Conservation (phyloP, 106 monocot species). For the Xerophyta viscosa region DNA sequence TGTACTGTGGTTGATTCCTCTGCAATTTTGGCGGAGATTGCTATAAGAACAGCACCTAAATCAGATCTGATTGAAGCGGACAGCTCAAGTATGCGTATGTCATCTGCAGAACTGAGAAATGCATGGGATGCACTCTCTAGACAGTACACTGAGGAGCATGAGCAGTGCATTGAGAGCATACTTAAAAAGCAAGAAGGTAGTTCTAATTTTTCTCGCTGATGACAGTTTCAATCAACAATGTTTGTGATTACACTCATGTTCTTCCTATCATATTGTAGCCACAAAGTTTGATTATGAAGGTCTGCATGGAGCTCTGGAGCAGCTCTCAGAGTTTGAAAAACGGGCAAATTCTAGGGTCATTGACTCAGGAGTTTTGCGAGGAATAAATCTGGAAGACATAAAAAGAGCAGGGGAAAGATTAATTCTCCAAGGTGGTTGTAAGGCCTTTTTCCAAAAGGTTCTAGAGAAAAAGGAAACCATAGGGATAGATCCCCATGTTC, state of each 20-base stretch:
- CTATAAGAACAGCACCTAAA: constrained; percentile 57
- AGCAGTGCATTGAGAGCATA: constrained; percentile 67
- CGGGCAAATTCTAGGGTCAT: constrained; percentile 67
- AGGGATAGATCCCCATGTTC: constrained; percentile 51
- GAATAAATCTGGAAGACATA: constrained; percentile 72
- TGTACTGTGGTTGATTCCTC: constrained; percentile 85
- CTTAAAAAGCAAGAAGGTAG: constrained; percentile 51
- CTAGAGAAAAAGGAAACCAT: constrained; percentile 36
- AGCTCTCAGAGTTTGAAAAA: constrained; percentile 81
- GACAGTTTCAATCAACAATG: too few relatives aligned
- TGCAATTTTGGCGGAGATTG: constrained; percentile 88
- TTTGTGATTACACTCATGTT: too few relatives aligned
- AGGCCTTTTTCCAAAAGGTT: constrained; percentile 60
- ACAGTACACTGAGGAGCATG: constrained; percentile 71
- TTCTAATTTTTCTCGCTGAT: too few relatives aligned
- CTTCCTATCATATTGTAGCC: constrained; percentile 33
- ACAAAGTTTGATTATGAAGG: constrained; percentile 47
- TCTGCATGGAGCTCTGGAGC: constrained; percentile 44
- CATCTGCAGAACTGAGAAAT: constrained; percentile 52
- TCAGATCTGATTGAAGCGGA: constrained; percentile 15
- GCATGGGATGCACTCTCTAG: constrained; percentile 64
- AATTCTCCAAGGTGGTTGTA: constrained; percentile 78
- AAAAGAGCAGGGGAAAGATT: constrained; percentile 68
- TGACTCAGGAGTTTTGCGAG: constrained; percentile 68
- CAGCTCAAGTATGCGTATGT: constrained; percentile 9